Base-by-base conservation (phyloP, 805 yeast genomes). In the Zygosaccharomyces kombuchaensis region DNA sequence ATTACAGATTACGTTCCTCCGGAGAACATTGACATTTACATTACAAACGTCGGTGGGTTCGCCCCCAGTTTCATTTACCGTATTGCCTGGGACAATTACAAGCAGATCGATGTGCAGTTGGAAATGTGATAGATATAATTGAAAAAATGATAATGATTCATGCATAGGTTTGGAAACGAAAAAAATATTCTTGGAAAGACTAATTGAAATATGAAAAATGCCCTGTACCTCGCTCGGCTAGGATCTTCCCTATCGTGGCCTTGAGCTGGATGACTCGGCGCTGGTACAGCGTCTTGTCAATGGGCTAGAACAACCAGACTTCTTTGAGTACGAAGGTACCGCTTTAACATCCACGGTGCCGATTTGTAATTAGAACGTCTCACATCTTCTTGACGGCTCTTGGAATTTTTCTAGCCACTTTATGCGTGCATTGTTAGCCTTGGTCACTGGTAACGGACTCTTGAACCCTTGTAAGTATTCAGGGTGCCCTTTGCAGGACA, bases 51-150 rank as follows among this genome's bases (percentile, higher is more conserved):
- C 67, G 99, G 98, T 40, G 98, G 98, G 12, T 89, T 86, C 63
- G 87, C 98, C 21, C 98, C 99, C 38, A 87, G 91, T 57, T 93
- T 93, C 69, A 85, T 93, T 44, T 93, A 93, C 68, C 82, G 99
- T 68, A 85, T 93, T 45, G 96, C 93, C 16, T 78, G 90, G 71
- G 99, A 93, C 67, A 88, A 91, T 68, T 93, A 93, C 67, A 84
- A 85, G 66, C 79, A 82, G 43, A 89, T 84, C 58, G 98, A 93
- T 70, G 87, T 78, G 48, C 74, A 74, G 56, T 69, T 83, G 51
- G 81, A 38, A 34, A 14, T 38, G 41, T 38, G 41, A 38, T 32
- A 38, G 37, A 38, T 23, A 26, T 35, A 34, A 34, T 16, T 38
- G 40, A 43, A 35, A 30, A 38, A 27, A 16, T 38, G 31, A 38